Percentiles rank a stretch among this genome's conserved stretches.
phyloP scores from a whole-genome alignment of 768 basidiomycete genomes.

The Lentinula lateritia region DNA sequence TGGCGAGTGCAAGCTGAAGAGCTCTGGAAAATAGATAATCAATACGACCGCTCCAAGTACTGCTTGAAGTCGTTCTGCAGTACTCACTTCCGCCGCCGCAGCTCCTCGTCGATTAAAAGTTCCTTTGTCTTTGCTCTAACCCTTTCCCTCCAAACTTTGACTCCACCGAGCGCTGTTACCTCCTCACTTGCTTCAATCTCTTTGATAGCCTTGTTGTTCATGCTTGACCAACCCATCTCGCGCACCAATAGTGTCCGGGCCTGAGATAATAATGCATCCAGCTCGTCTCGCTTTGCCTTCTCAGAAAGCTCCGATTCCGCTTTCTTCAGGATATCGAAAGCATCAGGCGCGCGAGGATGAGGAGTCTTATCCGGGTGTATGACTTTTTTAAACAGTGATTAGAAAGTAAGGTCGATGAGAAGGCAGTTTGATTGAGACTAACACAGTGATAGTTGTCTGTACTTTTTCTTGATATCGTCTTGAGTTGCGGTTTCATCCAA shows the following conservation, averaged over 20 bases:
- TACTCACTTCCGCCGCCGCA: constrained; percentile 75
- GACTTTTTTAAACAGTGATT: constrained; percentile 38
- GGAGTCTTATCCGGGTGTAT: constrained; percentile 98
- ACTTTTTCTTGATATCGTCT: constrained; percentile 87
- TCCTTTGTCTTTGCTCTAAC: constrained; percentile 75
- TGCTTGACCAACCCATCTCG: constrained; percentile 51
- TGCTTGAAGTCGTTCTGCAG: neutral
- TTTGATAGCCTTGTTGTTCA: constrained; percentile 11
- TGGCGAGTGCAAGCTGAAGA: constrained; percentile 85
- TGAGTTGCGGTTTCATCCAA: constrained; percentile 63
- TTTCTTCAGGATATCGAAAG: constrained; percentile 93
- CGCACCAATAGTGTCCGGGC: constrained; percentile 69
- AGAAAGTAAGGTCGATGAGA: neutral
- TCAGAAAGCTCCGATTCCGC: constrained; percentile 83
- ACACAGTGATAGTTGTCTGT: constrained; percentile 82
- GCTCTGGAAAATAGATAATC: constrained; percentile 40
- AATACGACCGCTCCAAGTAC: neutral
- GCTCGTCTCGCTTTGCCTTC: constrained; percentile 70
- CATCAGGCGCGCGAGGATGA: constrained; percentile 84
- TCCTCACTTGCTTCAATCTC: neutral
- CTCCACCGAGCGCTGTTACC: neutral
- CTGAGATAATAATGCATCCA: constrained; percentile 74
- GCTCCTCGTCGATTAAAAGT: constrained; percentile 84
- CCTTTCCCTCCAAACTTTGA: constrained; percentile 14
- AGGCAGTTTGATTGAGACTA: constrained; percentile 19